These are phyloP conservation scores for Erodium texanum DNA, from an alignment of 441 rosid species.

Conservation along the genomic window DNA sequence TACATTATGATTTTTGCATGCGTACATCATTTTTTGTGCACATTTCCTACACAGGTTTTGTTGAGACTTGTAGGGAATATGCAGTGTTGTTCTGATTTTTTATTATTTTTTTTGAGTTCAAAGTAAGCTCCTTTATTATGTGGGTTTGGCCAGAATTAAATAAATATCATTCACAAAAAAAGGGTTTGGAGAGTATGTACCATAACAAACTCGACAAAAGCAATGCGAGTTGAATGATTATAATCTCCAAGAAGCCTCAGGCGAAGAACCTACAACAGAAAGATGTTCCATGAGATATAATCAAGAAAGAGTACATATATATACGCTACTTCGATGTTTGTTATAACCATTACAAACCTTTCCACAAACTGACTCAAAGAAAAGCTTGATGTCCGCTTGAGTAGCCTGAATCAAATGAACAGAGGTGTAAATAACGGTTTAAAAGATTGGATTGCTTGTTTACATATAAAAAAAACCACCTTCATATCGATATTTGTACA, in stretches of 20 bases:
- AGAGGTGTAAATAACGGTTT: background rate
- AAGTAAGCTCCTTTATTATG: no score
- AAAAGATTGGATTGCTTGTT: background rate
- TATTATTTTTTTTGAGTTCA: no score
- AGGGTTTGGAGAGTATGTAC: conserved; percentile 29
- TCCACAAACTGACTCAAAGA: conserved; percentile 80
- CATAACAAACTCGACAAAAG: conserved; percentile 91
- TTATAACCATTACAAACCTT: conserved; percentile 45
- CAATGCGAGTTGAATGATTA: conserved; percentile 80
- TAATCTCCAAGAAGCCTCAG: conserved; percentile 88
- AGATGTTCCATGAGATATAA: conserved; percentile 15
- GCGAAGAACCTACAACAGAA: conserved; percentile 56
- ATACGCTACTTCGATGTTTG: background rate
- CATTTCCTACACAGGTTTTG: no score
- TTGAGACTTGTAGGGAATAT: no score
- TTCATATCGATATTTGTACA: conserved; percentile 81
- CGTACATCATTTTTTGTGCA: no score
- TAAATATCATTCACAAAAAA: background rate
- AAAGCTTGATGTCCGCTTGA: conserved; percentile 67
- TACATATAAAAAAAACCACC: conserved; percentile 27
- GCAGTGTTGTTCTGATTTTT: no score
- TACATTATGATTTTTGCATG: no score
- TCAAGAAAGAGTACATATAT: conserved; percentile 9
- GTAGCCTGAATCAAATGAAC: conserved; percentile 46
- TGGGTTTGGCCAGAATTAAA: no score